Conservation (phyloP, 2,329 filamentous ascomycete species). For the Penicillium sp. region DNA sequence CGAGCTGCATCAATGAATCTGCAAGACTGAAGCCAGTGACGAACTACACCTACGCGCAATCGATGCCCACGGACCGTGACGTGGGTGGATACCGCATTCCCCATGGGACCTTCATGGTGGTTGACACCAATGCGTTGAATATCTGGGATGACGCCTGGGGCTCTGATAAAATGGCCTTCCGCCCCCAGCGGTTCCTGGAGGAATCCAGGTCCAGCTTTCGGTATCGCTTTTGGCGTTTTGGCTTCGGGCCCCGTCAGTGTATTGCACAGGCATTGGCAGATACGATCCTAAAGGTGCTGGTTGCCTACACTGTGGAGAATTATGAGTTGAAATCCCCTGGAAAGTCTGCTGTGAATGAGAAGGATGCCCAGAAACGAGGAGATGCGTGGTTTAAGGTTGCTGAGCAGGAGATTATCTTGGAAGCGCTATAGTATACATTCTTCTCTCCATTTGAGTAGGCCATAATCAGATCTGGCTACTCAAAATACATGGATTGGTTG, state of each 20-base stretch:
- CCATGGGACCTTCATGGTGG: conserved; percentile 41
- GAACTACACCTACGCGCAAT: conserved; percentile 46
- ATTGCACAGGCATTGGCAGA: conserved; percentile 6
- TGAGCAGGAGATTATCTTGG: neutral
- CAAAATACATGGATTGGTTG: neutral
- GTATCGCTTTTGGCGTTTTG: conserved; percentile 10
- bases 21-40: conserved; percentile 41
- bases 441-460: neutral
- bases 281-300: conserved; percentile 1
- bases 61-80: conserved; percentile 36
- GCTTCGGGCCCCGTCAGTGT: conserved; percentile 9
- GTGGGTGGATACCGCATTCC: conserved; percentile 42
- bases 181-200: conserved; percentile 30
- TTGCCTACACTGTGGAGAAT: neutral
- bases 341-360: neutral
- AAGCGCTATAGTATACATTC: neutral
- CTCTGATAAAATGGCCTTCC: conserved; percentile 34
- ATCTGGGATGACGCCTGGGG: conserved; percentile 44
- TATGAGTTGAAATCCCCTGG: neutral
- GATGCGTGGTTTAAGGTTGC: conserved; percentile 3
- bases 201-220: neutral
- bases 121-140: conserved; percentile 49
- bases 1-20: conserved; percentile 44
- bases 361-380: neutral
- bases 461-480: neutral